Percentiles rank a stretch among this genome's conserved stretches.
These are phyloP conservation scores for Sporothrix brunneoviolacea DNA, from an alignment of 2,329 filamentous ascomycete genomes.

Conservation along the genomic window DNA sequence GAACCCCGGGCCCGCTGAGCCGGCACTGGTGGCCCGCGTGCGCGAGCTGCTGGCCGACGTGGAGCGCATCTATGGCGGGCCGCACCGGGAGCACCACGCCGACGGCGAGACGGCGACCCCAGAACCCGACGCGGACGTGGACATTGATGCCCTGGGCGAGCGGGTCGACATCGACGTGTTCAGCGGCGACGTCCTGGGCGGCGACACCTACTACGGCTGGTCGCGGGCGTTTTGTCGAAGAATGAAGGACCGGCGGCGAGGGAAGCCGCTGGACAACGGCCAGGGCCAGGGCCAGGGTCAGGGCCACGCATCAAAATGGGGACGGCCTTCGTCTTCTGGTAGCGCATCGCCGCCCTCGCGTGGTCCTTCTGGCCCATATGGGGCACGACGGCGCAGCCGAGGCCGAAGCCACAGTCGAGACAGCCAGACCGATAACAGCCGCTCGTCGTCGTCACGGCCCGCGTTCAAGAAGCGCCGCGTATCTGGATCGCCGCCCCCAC, in stretches of 20 bases:
- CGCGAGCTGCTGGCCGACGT: slow-evolving; percentile 63
- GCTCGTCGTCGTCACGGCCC: neutral
- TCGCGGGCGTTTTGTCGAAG: slow-evolving; percentile 71
- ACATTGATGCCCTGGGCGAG: slow-evolving; percentile 72
- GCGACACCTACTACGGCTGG: slow-evolving; percentile 85
- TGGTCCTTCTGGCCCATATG: neutral
- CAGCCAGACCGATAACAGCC: neutral
- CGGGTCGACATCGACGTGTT: slow-evolving; percentile 56
- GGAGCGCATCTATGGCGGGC: slow-evolving; percentile 56
- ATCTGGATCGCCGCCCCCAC: neutral
- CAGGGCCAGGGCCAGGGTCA: too few species aligned
- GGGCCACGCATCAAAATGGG: too few species aligned
- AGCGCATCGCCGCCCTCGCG: too few species aligned
- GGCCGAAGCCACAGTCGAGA: neutral
- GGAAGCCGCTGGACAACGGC: slow-evolving; percentile 5
- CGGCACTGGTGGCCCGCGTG: slow-evolving; percentile 59
- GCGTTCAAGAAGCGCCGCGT: neutral
- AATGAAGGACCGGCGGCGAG: slow-evolving; percentile 55
- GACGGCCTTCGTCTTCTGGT: too few species aligned
- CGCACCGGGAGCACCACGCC: too few species aligned
- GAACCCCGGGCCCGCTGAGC: slow-evolving; percentile 59
- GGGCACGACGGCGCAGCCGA: neutral
- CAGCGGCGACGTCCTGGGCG: slow-evolving; percentile 57
- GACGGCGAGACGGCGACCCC: slow-evolving; percentile 36
- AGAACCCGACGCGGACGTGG: slow-evolving; percentile 44